Evolutionary conservation across 2,329 filamentous ascomycete genomes (phyloP).

Genomic region (Neofusicoccum cordaticola): DNA sequence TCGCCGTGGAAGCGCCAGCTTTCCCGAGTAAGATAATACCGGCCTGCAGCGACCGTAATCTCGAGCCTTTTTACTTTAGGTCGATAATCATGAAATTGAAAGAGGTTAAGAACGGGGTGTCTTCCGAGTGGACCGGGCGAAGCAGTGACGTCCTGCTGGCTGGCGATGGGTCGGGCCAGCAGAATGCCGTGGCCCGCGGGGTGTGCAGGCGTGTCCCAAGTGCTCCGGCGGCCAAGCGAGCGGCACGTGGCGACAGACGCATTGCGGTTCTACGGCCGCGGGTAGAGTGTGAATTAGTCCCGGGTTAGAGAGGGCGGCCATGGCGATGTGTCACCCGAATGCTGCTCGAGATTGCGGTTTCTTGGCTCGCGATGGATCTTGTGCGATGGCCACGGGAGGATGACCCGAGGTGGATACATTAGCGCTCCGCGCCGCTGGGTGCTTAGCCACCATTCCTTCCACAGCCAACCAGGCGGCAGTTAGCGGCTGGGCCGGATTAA

Average conservation of each 20-base stretch:
- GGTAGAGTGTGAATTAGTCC: background rate
- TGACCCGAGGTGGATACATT: background rate
- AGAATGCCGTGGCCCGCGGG: background rate
- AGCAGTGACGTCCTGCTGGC: too few species aligned
- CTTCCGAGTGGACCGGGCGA: too few species aligned
- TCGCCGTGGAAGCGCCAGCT: background rate
- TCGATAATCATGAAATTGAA: constrained; percentile 14
- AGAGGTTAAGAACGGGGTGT: background rate
- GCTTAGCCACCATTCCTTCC: background rate
- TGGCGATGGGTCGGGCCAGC: too few species aligned
- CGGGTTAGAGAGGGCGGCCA: background rate
- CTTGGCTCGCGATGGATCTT: background rate
- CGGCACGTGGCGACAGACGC: too few species aligned
- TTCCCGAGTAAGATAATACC: constrained; percentile 10
- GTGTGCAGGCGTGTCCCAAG: background rate
- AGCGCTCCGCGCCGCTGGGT: background rate
- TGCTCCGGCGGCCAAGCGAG: background rate
- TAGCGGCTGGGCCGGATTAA: background rate
- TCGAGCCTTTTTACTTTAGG: constrained; percentile 12
- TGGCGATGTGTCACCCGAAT: constrained; percentile 6
- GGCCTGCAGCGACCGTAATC: background rate
- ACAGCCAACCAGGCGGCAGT: background rate
- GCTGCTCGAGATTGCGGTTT: background rate
- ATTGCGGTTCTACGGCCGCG: background rate
- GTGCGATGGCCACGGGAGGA: background rate